Percentiles rank a stretch among this genome's conserved stretches.
These are phyloP conservation scores for Globisporangium ultimum DNA, from an alignment of 352 stramenopile species.

Conservation along the genomic window DNA sequence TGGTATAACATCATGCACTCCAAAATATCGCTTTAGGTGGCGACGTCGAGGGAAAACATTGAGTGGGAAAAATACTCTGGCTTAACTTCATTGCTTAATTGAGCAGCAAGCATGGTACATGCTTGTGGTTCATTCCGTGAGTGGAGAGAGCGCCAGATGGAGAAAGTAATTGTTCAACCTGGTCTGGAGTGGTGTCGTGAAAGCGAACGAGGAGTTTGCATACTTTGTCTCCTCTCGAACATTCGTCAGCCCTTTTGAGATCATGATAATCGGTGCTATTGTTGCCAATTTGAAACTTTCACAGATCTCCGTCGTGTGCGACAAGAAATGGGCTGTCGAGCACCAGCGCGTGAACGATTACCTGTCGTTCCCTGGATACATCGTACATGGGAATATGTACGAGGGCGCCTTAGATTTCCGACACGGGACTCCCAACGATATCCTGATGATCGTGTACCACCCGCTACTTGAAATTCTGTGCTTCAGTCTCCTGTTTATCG, in stretches of 20 bases:
- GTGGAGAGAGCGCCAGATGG: too few species aligned
- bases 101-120: too few species aligned
- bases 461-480: slow-evolving; percentile 12
- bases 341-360: slow-evolving; percentile 21
- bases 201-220: slow-evolving; percentile 30
- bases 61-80: too few species aligned
- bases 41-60: too few species aligned
- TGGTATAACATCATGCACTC: too few species aligned
- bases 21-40: too few species aligned
- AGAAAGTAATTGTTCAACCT: too few species aligned
- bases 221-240: slow-evolving; percentile 25
- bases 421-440: slow-evolving; percentile 2
- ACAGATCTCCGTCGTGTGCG: slow-evolving; percentile 12
- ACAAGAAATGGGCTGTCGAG: slow-evolving; percentile 21
- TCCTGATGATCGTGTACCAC: slow-evolving; percentile 20
- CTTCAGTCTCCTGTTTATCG: slow-evolving; percentile 6
- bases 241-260: slow-evolving; percentile 21
- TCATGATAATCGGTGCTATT: slow-evolving; percentile 18
- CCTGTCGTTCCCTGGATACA: slow-evolving; percentile 12
- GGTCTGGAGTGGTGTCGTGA: slow-evolving; percentile 25
- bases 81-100: too few species aligned
- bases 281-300: slow-evolving; percentile 7
- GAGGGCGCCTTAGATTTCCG: slow-evolving; percentile 17
- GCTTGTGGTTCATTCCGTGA: too few species aligned
- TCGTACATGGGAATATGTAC: slow-evolving; percentile 17